Base-by-base conservation (phyloP, 129 eudicot species). In the Solidago caesia region DNA sequence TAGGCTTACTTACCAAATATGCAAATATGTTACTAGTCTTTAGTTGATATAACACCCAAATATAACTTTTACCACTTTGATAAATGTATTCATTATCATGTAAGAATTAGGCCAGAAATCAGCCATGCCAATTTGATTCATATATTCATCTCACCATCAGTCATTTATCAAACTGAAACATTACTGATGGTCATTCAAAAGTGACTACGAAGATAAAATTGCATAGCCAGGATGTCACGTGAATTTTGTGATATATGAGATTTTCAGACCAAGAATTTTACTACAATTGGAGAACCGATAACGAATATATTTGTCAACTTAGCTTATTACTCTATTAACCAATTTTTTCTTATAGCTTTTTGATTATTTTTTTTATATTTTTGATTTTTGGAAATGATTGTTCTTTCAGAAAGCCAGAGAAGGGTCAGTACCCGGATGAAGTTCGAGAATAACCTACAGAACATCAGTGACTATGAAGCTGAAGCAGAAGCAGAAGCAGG, bases 401-500 rank as follows among this genome's bases (percentile, higher is more conserved):
- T 27, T 48, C 64, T 75, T 47, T 16, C 88, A 92, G 97, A 86
- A 75, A 75, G 61, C 68, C 87, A 78, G 59, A 81, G 96, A 76
- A 75, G 80, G 80, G 83, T 72, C 7, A 79, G 80, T 77, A 71
- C 88, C 1, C 77, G 86, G 56, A 90, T 84, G 79, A 90, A 85
- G 75, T 64, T 70, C 65, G 89, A 83, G 72, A 73, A 75, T 72
- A 60, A 52, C 29, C 61, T 79, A 16, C 81, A 65, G 42, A 80
- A 79, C 45, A 81, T 77, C 10, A 80, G 81, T 8, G 88, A 81
- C 14, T 82, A 80, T 68, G 97, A 91, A 56, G 84, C 67, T 0
- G 89, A 83, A 64, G 85, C 65, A 1, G 91, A 86, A 65, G 86
- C 75, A 5, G 86, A 85, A 63, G 85, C 75, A 70, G 89, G 83